Evolutionary conservation across 176 grass and related monocot species (phyloP).

Genomic region (Thalia dealbata): DNA sequence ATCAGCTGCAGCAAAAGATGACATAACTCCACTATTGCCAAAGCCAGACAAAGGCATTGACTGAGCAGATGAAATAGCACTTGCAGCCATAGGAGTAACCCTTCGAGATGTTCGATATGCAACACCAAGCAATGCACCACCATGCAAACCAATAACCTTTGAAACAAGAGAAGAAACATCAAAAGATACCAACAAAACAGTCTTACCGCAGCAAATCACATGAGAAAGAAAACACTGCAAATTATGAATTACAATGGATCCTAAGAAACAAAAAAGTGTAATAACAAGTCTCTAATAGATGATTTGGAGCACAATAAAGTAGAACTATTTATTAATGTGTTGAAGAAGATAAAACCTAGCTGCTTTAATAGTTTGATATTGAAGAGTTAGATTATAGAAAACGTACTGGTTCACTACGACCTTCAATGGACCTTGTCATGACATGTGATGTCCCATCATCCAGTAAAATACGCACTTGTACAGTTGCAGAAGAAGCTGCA

Average conservation of each 20-base stretch:
- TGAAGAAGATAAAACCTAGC: neutral
- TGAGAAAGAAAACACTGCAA: neutral
- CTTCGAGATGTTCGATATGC: conserved; percentile 88
- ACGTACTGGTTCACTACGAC: conserved; percentile 75
- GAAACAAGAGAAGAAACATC: conserved; percentile 4
- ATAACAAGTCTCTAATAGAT: neutral
- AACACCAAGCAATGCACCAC: conserved; percentile 91
- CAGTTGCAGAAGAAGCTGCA: conserved; percentile 77
- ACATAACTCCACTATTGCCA: conserved; percentile 59
- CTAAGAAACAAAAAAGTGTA: neutral
- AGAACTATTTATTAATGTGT: neutral
- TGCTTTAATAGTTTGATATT: neutral
- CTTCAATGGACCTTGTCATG: conserved; percentile 86
- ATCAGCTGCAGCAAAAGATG: conserved; percentile 48
- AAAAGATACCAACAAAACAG: neutral
- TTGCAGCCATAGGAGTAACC: conserved; percentile 80
- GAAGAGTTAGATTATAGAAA: conserved; percentile 8
- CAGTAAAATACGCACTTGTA: conserved; percentile 95
- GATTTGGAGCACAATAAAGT: neutral
- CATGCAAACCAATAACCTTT: conserved; percentile 96
- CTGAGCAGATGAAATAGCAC: conserved; percentile 80
- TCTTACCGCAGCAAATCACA: neutral
- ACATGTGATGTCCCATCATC: conserved; percentile 93
- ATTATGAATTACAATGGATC: neutral
- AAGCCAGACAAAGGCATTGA: conserved; percentile 96